phyloP scores from a whole-genome alignment of 345 rosid genomes.

The Acer yangbiense region DNA sequence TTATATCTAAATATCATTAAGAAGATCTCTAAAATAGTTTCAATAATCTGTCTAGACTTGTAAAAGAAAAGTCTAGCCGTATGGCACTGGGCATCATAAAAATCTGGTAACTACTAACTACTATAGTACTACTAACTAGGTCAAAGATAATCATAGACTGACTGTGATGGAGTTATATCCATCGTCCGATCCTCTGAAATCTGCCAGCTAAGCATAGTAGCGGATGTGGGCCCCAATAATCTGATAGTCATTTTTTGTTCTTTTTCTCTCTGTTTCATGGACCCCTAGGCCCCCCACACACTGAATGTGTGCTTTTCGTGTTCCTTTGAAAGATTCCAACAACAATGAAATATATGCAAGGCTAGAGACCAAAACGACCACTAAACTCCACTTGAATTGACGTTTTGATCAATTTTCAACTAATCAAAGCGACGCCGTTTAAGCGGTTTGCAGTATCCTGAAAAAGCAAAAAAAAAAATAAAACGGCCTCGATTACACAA shows the following conservation, averaged over 20 bases:
- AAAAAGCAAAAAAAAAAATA: no score
- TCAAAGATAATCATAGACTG: background rate
- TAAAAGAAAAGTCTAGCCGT: background rate
- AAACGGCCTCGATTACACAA: background rate
- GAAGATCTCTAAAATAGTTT: no score
- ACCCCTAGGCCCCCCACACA: conserved; percentile 10
- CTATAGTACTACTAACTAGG: no score
- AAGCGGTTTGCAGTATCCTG: background rate
- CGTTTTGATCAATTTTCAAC: no score
- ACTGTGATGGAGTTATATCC: background rate
- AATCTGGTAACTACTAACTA: background rate
- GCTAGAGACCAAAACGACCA: background rate
- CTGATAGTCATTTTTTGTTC: background rate
- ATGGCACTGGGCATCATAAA: background rate
- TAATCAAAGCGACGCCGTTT: background rate
- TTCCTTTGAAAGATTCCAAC: background rate
- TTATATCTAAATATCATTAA: no score
- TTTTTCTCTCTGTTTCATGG: background rate
- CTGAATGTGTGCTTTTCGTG: background rate
- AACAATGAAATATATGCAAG: background rate
- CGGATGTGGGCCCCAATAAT: conserved; percentile 13
- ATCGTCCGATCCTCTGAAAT: conserved; percentile 2
- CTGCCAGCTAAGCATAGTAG: background rate
- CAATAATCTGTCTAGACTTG: no score
- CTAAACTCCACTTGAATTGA: no score